Percentiles rank a stretch among this genome's conserved stretches.
phyloP scores from a whole-genome alignment of 805 yeast genomes.

The Saccharomyces mikatae region DNA sequence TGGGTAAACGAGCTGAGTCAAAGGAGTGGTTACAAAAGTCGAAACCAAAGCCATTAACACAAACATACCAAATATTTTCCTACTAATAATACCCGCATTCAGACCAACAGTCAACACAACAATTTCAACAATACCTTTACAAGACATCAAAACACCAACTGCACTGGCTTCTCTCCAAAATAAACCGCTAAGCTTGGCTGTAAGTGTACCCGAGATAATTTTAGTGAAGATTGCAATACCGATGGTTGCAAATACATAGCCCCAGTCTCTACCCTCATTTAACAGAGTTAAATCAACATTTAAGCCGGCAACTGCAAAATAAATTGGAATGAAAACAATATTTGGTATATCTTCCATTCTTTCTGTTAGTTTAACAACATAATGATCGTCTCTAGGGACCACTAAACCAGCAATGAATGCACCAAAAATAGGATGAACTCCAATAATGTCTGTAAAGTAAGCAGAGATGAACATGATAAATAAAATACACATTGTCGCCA shows the following conservation, averaged over 20 bases:
- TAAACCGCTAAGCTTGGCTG: slow-evolving; percentile 54
- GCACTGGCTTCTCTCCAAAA: slow-evolving; percentile 67
- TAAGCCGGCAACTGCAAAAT: slow-evolving; percentile 74
- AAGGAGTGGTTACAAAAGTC: slow-evolving; percentile 73
- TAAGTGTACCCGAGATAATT: slow-evolving; percentile 55
- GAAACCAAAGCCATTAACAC: slow-evolving; percentile 74
- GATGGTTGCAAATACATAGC: slow-evolving; percentile 59
- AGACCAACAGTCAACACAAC: slow-evolving; percentile 71
- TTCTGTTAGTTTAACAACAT: slow-evolving; percentile 60
- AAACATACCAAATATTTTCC: slow-evolving; percentile 68
- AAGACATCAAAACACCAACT: slow-evolving; percentile 77
- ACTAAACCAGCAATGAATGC: slow-evolving; percentile 72
- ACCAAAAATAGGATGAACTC: slow-evolving; percentile 82
- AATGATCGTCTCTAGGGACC: slow-evolving; percentile 69
- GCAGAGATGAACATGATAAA: slow-evolving; percentile 56
- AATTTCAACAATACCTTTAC: slow-evolving; percentile 82
- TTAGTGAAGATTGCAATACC: slow-evolving; percentile 62
- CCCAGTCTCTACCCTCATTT: slow-evolving; percentile 68
- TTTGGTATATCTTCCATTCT: slow-evolving; percentile 73
- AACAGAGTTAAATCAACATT: slow-evolving; percentile 59
- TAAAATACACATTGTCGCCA: slow-evolving; percentile 49
- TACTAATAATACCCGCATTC: slow-evolving; percentile 57
- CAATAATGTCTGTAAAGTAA: slow-evolving; percentile 74
- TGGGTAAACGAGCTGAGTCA: slow-evolving; percentile 57
- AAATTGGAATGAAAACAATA: slow-evolving; percentile 62